Conservation (phyloP, 2,329 filamentous ascomycete genomes). For the Claviceps fusiformis region DNA sequence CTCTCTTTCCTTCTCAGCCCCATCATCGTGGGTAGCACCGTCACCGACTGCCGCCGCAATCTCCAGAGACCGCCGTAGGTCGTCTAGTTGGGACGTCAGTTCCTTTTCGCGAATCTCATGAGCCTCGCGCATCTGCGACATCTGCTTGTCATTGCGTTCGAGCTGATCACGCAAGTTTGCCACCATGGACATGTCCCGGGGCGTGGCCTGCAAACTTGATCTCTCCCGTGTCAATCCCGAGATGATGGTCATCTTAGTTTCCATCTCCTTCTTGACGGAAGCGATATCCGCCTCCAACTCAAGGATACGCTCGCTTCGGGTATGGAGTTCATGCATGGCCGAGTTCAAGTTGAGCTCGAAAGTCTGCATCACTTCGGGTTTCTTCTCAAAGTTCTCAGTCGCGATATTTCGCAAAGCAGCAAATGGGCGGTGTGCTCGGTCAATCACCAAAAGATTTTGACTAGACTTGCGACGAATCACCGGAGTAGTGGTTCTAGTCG, state of each 20-base stretch:
- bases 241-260: slow-evolving; percentile 91
- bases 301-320: slow-evolving; percentile 77
- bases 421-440: slow-evolving; percentile 84
- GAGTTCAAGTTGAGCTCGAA: slow-evolving; percentile 87
- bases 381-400: slow-evolving; percentile 66
- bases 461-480: slow-evolving; percentile 88
- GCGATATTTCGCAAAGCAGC: slow-evolving; percentile 82
- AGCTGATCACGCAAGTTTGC: slow-evolving; percentile 79
- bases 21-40: slow-evolving; percentile 12
- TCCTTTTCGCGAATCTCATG: slow-evolving; percentile 65
- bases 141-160: slow-evolving; percentile 70
- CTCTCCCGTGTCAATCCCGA: slow-evolving; percentile 85
- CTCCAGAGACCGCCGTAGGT: slow-evolving; percentile 44
- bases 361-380: slow-evolving; percentile 76
- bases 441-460: slow-evolving; percentile 73
- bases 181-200: slow-evolving; percentile 84
- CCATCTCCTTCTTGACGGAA: slow-evolving; percentile 86
- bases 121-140: slow-evolving; percentile 57
- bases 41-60: slow-evolving; percentile 10
- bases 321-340: slow-evolving; percentile 83
- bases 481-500: slow-evolving; percentile 52
- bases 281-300: slow-evolving; percentile 76
- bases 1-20: slow-evolving; percentile 18
- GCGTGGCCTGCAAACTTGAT: slow-evolving; percentile 70
- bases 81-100: slow-evolving; percentile 56